A percentile compares a stretch with the other conserved stretches of the same genome.
These are phyloP conservation scores for Boletus reticuloceps DNA, from an alignment of 768 basidiomycete species.

Conservation along the genomic window DNA sequence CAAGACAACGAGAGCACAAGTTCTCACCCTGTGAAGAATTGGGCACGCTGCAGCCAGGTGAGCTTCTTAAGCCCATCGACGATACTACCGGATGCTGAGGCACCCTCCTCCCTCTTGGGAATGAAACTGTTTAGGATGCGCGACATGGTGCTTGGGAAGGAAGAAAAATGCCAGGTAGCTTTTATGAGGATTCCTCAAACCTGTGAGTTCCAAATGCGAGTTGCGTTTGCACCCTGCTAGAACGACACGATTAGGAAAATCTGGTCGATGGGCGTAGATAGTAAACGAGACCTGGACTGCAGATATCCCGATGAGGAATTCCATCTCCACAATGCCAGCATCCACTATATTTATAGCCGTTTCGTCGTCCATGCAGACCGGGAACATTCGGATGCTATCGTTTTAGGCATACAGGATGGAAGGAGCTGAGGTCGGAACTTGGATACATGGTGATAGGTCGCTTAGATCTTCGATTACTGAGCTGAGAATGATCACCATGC, in stretches of 20 bases:
- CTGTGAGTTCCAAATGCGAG: not conserved
- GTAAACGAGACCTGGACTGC: not conserved
- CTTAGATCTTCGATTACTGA: not conserved
- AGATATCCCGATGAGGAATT: constrained; percentile 1
- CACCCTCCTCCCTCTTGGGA: constrained; percentile 45
- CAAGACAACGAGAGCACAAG: not conserved
- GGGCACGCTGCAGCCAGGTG: constrained; percentile 55
- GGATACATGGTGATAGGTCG: not conserved
- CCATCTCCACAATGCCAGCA: not conserved
- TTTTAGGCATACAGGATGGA: not conserved
- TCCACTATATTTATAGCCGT: not conserved
- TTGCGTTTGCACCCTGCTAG: not conserved
- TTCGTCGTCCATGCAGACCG: not conserved
- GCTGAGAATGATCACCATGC: not conserved
- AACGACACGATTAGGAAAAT: not conserved
- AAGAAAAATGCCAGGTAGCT: not conserved
- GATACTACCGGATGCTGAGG: constrained; percentile 36
- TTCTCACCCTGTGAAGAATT: constrained; percentile 54
- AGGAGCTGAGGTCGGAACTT: not conserved
- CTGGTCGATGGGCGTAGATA: not conserved
- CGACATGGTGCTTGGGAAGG: constrained; percentile 10
- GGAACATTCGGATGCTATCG: not conserved
- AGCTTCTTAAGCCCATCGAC: constrained; percentile 42
- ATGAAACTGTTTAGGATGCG: constrained; percentile 46
- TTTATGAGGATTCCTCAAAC: constrained; percentile 15